phyloP scores from a whole-genome alignment of 495 filamentous ascomycete species.

The Sordaria brevicollis region DNA sequence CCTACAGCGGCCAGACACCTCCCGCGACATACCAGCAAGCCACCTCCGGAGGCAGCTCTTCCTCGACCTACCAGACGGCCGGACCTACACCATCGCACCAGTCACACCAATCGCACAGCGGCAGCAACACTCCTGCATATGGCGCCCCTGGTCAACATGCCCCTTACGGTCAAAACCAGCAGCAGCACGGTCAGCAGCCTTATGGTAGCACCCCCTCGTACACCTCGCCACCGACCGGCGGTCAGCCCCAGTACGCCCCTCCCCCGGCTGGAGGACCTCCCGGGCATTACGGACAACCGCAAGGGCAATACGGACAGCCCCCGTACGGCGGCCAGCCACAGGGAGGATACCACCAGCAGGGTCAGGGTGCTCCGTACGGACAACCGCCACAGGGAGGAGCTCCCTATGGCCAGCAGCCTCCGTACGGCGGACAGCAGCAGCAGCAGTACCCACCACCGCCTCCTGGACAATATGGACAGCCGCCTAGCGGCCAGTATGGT shows the following conservation, averaged over 20 bases:
- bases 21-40: conserved; percentile 38
- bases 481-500: conserved; percentile 1
- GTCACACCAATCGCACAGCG: conserved; percentile 9
- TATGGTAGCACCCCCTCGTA: conserved; percentile 3
- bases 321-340: conserved; percentile 17
- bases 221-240: neutral
- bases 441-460: neutral
- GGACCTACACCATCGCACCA: conserved; percentile 4
- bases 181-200: conserved; percentile 1
- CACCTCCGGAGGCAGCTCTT: conserved; percentile 1
- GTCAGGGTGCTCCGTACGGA: conserved; percentile 6
- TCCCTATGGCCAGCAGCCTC: conserved; percentile 1
- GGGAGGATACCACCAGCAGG: conserved; percentile 18
- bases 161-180: conserved; percentile 11
- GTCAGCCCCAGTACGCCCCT: conserved; percentile 10
- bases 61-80: conserved; percentile 14
- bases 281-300: neutral
- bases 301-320: conserved; percentile 13
- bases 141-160: conserved; percentile 4
- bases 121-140: conserved; percentile 10
- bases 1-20: conserved; percentile 40
- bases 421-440: conserved; percentile 9
- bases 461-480: conserved; percentile 4
- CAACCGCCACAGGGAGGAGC: conserved; percentile 1
- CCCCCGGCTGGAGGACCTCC: neutral